phyloP scores from a whole-genome alignment of 495 filamentous ascomycete species.

The Haplographium delicatum region DNA sequence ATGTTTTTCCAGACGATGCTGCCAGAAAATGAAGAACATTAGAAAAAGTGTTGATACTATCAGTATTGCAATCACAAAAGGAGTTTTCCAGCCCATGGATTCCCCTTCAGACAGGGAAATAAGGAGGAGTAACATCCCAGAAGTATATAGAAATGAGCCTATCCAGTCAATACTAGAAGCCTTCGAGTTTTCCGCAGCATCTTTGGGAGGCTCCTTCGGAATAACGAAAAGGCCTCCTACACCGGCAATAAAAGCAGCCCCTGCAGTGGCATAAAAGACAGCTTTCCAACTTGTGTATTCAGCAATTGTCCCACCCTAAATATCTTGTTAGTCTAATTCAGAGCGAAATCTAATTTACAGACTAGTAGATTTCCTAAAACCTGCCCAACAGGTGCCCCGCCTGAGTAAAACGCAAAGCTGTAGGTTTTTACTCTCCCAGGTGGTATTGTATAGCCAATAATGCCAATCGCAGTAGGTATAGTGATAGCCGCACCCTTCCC shows the following conservation, averaged over 20 bases:
- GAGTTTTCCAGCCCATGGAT: conserved; percentile 60
- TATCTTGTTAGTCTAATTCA: not conserved
- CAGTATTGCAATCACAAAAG: conserved; percentile 61
- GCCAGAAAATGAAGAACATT: conserved; percentile 57
- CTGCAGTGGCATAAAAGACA: conserved; percentile 61
- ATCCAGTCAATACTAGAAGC: conserved; percentile 54
- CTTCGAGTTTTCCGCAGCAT: conserved; percentile 23
- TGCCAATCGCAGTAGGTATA: conserved; percentile 60
- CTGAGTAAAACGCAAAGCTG: conserved; percentile 39
- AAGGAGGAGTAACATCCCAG: conserved; percentile 55
- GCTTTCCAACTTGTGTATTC: conserved; percentile 55
- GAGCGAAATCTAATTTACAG: not conserved
- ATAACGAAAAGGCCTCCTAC: conserved; percentile 59
- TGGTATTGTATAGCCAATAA: conserved; percentile 54
- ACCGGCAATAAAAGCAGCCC: conserved; percentile 55
- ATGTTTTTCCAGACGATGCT: conserved; percentile 49
- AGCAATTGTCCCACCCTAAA: conserved; percentile 41
- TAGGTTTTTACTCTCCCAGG: conserved; percentile 61
- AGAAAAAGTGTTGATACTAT: conserved; percentile 56
- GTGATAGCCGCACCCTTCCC: conserved; percentile 60
- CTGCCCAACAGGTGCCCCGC: conserved; percentile 20
- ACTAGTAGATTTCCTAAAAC: conserved; percentile 22
- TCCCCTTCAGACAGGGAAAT: conserved; percentile 61
- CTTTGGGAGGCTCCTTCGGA: conserved; percentile 44
- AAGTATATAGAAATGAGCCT: conserved; percentile 58